Evolutionary conservation across 768 basidiomycete genomes (phyloP).

Genomic region (Steccherinum ochraceum): DNA sequence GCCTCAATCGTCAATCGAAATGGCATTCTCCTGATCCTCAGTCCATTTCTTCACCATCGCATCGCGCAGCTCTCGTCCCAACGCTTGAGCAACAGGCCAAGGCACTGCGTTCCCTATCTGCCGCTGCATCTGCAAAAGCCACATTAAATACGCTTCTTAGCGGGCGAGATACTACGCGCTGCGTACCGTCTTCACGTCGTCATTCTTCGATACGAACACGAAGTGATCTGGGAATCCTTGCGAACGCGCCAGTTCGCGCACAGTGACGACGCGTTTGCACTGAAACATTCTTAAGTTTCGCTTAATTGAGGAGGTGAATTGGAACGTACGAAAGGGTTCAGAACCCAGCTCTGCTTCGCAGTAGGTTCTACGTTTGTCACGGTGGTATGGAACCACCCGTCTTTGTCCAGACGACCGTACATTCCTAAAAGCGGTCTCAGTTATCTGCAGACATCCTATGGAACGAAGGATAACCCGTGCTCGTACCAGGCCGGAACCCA

Average conservation of each 20-base stretch:
- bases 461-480: background rate
- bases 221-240: slow-evolving; percentile 82
- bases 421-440: slow-evolving; percentile 34
- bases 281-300: slow-evolving; percentile 19
- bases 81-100: slow-evolving; percentile 53
- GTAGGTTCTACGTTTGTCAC: slow-evolving; percentile 76
- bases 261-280: slow-evolving; percentile 67
- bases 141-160: too few species aligned
- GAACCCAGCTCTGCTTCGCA: slow-evolving; percentile 67
- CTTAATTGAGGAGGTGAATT: background rate
- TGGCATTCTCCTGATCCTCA: slow-evolving; percentile 29
- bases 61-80: slow-evolving; percentile 56
- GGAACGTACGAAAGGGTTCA: slow-evolving; percentile 55
- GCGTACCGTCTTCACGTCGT: slow-evolving; percentile 58
- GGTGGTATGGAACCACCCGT: slow-evolving; percentile 61
- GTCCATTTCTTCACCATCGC: slow-evolving; percentile 49
- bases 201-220: slow-evolving; percentile 44
- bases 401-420: slow-evolving; percentile 54
- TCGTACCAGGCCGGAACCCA: slow-evolving; percentile 46
- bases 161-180: too few species aligned
- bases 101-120: slow-evolving; percentile 83
- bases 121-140: slow-evolving; percentile 60
- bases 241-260: slow-evolving; percentile 71
- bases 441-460: background rate
- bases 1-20: slow-evolving; percentile 31